These are phyloP conservation scores for Wickerhamiella lipophila DNA, from an alignment of 805 yeast species.

Conservation along the genomic window DNA sequence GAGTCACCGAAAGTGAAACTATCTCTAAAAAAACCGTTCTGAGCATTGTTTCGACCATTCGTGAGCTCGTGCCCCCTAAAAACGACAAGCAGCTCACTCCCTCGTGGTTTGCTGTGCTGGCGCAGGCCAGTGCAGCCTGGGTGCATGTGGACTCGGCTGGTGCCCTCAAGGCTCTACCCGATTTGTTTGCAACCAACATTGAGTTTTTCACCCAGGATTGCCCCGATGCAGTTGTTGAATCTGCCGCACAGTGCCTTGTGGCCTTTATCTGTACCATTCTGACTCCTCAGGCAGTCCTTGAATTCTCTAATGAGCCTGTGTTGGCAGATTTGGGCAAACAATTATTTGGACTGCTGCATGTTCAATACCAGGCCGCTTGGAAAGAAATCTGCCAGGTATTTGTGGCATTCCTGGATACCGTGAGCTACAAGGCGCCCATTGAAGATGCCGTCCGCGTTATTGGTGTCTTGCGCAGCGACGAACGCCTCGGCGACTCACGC, in stretches of 20 bases:
- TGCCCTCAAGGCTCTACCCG: constrained; percentile 46
- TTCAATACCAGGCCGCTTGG: constrained; percentile 65
- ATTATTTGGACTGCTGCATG: constrained; percentile 49
- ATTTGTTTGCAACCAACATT: constrained; percentile 42
- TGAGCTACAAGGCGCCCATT: constrained; percentile 57
- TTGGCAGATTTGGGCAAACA: constrained; percentile 38
- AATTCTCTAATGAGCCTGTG: constrained; percentile 26
- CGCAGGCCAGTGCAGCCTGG: constrained; percentile 58
- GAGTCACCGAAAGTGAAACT: constrained; percentile 33
- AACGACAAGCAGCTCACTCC: constrained; percentile 81
- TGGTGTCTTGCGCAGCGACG: constrained; percentile 79
- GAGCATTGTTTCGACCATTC: constrained; percentile 54
- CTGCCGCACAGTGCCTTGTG: constrained; percentile 78
- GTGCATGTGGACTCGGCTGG: constrained; percentile 39
- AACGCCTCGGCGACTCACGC: constrained; percentile 49
- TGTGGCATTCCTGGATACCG: constrained; percentile 46
- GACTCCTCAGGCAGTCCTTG: constrained; percentile 46
- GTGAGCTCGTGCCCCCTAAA: constrained; percentile 66
- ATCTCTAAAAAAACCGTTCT: constrained; percentile 50
- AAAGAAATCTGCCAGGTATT: constrained; percentile 60
- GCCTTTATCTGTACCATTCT: constrained; percentile 54
- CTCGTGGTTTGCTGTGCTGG: constrained; percentile 89
- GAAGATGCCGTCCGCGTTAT: constrained; percentile 55
- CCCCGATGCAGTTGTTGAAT: constrained; percentile 37
- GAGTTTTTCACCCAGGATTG: constrained; percentile 46